Conservation (phyloP, 176 grass and related monocot genomes). For the Zoysia japonica region DNA sequence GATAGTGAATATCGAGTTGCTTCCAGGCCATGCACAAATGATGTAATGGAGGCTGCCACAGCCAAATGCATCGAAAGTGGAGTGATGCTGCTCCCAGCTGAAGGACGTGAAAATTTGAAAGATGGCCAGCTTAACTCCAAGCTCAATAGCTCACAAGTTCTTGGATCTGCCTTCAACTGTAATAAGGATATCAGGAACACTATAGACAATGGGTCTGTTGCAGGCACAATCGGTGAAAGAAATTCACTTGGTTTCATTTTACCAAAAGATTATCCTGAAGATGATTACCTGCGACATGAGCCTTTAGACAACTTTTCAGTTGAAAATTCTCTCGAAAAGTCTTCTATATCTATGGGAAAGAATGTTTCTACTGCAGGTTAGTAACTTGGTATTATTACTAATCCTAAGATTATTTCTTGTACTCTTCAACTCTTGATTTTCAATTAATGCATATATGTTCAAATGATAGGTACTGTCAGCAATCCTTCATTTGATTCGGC, state of each 20-base stretch:
- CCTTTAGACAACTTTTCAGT: neutral
- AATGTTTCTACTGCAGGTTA: constrained; percentile 12
- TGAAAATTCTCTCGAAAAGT: constrained; percentile 8
- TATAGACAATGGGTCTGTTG: neutral
- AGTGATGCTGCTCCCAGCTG: neutral
- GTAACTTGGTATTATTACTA: constrained; percentile 11
- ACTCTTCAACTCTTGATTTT: neutral
- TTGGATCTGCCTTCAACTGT: neutral
- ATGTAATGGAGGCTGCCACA: neutral
- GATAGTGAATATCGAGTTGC: constrained; percentile 11
- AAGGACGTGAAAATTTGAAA: constrained; percentile 24
- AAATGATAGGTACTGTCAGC: constrained; percentile 13
- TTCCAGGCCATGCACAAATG: neutral
- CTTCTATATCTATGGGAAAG: neutral
- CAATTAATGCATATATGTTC: constrained; percentile 5
- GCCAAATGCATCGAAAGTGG: constrained; percentile 11
- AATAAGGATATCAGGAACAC: constrained; percentile 10
- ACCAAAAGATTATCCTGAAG: constrained; percentile 11
- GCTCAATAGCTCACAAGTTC: neutral
- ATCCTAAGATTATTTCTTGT: neutral
- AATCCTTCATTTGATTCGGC: constrained; percentile 13
- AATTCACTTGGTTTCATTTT: neutral
- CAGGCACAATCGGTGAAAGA: neutral
- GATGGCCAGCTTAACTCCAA: constrained; percentile 24
- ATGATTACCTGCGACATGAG: neutral